Conservation (phyloP, 352 stramenopile species). For the Phytophthora fragariae region DNA sequence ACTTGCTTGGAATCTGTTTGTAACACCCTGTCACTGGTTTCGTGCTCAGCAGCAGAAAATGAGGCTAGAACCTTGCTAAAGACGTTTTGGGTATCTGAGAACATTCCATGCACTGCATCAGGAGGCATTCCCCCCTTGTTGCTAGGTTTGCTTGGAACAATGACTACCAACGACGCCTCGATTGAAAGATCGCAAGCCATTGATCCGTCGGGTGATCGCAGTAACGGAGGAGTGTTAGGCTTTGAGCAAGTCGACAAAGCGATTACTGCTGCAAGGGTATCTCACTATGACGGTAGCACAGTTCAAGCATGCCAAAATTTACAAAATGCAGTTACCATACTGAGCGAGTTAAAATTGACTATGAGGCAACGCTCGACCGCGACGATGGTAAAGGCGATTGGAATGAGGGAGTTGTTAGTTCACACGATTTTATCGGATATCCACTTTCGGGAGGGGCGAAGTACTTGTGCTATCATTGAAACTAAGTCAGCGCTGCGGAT, state of each 20-base stretch:
- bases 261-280: conserved; percentile 33
- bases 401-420: conserved; percentile 64
- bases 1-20: conserved; percentile 63
- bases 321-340: conserved; percentile 20
- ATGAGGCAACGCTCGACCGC: conserved; percentile 13
- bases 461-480: conserved; percentile 53
- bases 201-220: not conserved
- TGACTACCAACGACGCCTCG: conserved; percentile 4
- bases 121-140: conserved; percentile 31
- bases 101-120: not conserved
- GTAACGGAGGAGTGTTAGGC: not conserved
- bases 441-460: conserved; percentile 56
- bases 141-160: conserved; percentile 35
- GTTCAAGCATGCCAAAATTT: conserved; percentile 42
- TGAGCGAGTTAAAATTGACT: conserved; percentile 23
- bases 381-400: conserved; percentile 42
- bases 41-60: conserved; percentile 52
- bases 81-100: conserved; percentile 24
- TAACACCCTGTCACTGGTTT: conserved; percentile 63
- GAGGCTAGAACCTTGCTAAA: conserved; percentile 47
- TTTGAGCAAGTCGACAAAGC: conserved; percentile 53
- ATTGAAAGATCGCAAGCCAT: not conserved
- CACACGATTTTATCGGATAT: conserved; percentile 64
- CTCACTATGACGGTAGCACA: conserved; percentile 12
- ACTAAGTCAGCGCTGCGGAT: conserved; percentile 68